Evolutionary conservation across 805 yeast species (phyloP).

Genomic region (Candida koratica): DNA sequence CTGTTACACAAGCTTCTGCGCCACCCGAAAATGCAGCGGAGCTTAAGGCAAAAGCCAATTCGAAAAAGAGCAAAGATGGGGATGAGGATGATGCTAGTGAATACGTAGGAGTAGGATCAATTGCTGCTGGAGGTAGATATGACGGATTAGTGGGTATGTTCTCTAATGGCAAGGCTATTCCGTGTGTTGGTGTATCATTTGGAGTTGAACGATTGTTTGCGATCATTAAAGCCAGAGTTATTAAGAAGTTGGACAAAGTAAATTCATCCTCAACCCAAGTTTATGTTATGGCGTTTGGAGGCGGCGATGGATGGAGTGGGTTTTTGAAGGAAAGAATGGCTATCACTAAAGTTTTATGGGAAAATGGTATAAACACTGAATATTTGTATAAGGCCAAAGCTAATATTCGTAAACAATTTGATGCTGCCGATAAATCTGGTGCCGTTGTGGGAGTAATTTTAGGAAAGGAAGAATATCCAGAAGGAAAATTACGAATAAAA

Average conservation of each 20-base stretch:
- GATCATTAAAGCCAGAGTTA: conserved; percentile 71
- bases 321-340: conserved; percentile 88
- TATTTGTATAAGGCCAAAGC: conserved; percentile 90
- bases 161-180: conserved; percentile 85
- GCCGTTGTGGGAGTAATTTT: conserved; percentile 86
- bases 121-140: conserved; percentile 98
- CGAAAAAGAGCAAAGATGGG: conserved; percentile 23
- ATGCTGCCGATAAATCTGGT: conserved; percentile 94
- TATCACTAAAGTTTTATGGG: conserved; percentile 80
- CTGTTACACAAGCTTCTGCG: conserved; percentile 93
- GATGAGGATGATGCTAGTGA: conserved; percentile 83
- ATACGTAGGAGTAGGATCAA: conserved; percentile 96
- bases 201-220: conserved; percentile 96
- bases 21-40: conserved; percentile 81
- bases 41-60: conserved; percentile 45
- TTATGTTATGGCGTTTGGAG: conserved; percentile 96
- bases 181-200: conserved; percentile 96
- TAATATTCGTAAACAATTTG: conserved; percentile 93
- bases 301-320: conserved; percentile 95
- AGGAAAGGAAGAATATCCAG: conserved; percentile 89
- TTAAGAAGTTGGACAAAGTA: conserved; percentile 53
- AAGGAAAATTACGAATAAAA: conserved; percentile 82
- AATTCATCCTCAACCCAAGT: conserved; percentile 90
- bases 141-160: conserved; percentile 97
- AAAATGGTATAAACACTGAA: conserved; percentile 84